These are phyloP conservation scores for Massariosphaeria phaeospora DNA, from an alignment of 495 filamentous ascomycete genomes.

Conservation along the genomic window DNA sequence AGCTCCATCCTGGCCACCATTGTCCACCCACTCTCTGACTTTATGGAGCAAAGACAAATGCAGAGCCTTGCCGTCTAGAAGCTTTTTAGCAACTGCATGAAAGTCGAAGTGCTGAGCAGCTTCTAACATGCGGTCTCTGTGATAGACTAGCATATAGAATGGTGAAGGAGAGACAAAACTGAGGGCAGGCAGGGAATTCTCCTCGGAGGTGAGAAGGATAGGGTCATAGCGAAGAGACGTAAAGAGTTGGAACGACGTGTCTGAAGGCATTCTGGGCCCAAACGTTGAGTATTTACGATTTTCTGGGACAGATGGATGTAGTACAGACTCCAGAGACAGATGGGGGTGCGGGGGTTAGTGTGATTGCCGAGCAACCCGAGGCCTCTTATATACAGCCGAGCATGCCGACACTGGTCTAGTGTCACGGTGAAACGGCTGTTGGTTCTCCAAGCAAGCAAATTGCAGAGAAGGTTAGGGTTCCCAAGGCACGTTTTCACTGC, in stretches of 20 bases:
- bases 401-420: too few relatives aligned
- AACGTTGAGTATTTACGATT: too few relatives aligned
- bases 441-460: too few relatives aligned
- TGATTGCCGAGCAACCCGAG: too few relatives aligned
- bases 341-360: too few relatives aligned
- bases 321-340: too few relatives aligned
- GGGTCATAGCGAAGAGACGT: conserved; percentile 75
- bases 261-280: conserved; percentile 16
- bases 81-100: conserved; percentile 42
- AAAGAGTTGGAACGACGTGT: conserved; percentile 54
- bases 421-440: too few relatives aligned
- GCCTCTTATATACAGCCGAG: too few relatives aligned
- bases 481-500: too few relatives aligned
- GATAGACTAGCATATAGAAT: conserved; percentile 79
- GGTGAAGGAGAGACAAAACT: conserved; percentile 47
- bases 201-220: conserved; percentile 46
- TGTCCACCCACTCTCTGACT: conserved; percentile 19
- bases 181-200: conserved; percentile 43
- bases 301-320: too few relatives aligned
- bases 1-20: conserved; percentile 24
- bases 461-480: too few relatives aligned
- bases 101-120: conserved; percentile 69
- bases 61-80: conserved; percentile 47
- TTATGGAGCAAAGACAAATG: conserved; percentile 27
- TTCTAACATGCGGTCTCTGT: conserved; percentile 73